A percentile compares a stretch with the other conserved stretches of the same genome.
These are phyloP conservation scores for Botryobasidium botryosum DNA, from an alignment of 768 basidiomycete species.

Conservation along the genomic window DNA sequence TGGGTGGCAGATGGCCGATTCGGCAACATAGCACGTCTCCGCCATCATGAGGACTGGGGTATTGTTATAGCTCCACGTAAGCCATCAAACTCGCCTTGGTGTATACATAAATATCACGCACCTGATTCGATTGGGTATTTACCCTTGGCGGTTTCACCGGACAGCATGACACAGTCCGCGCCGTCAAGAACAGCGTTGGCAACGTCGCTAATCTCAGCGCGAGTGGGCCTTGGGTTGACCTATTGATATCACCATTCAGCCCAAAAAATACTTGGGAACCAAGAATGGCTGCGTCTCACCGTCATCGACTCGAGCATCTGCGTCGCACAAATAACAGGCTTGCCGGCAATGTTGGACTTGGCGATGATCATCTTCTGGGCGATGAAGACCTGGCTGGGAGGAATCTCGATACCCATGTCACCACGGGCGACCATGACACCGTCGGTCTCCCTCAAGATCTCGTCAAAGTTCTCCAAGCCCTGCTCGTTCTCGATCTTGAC, in stretches of 20 bases:
- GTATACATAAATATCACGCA: constrained; percentile 21
- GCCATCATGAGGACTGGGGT: constrained; percentile 92
- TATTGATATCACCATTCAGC: constrained; percentile 16
- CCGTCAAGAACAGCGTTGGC: constrained; percentile 99
- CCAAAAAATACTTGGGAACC: background rate
- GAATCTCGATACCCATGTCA: constrained; percentile 98
- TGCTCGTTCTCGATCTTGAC: constrained; percentile 99
- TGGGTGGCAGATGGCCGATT: constrained; percentile 88
- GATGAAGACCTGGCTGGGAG: constrained; percentile 96
- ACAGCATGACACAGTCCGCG: constrained; percentile 98
- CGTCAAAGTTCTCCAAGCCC: constrained; percentile 97
- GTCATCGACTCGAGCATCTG: constrained; percentile 99
- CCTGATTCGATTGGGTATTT: constrained; percentile 91
- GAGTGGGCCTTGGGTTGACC: constrained; percentile 98
- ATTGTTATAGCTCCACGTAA: constrained; percentile 1
- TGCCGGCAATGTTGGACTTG: constrained; percentile 95
- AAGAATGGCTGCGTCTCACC: constrained; percentile 26
- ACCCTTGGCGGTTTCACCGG: constrained; percentile 98
- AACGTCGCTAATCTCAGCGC: constrained; percentile 97
- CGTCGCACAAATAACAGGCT: constrained; percentile 96
- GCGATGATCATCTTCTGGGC: constrained; percentile 99
- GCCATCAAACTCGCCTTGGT: background rate
- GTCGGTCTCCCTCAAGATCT: constrained; percentile 86
- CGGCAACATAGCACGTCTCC: constrained; percentile 93
- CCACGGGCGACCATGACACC: constrained; percentile 99